A percentile compares a stretch with the other conserved stretches of the same genome.
phyloP scores from a whole-genome alignment of 176 grass and related monocot species.

The Phoenix roebelenii region DNA sequence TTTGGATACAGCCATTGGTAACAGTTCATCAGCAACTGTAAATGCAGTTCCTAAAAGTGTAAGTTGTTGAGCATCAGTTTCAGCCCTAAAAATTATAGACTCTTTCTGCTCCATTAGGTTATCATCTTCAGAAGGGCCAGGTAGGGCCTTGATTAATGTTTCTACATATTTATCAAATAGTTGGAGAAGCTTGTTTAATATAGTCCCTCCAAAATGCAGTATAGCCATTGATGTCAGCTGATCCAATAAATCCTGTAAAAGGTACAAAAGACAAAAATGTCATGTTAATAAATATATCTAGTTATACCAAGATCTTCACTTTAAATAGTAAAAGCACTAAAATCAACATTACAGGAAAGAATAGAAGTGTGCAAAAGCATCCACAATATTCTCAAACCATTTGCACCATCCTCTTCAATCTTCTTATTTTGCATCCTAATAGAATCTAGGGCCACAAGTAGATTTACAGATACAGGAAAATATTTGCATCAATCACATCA shows the following conservation, averaged over 20 bases:
- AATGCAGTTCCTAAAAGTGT: conserved; percentile 64
- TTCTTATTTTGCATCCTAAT: too few relatives aligned
- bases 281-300: conserved; percentile 11
- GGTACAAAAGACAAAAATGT: not conserved
- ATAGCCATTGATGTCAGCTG: conserved; percentile 73
- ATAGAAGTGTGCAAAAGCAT: too few relatives aligned
- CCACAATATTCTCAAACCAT: too few relatives aligned
- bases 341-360: too few relatives aligned
- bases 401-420: too few relatives aligned
- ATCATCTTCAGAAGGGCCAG: conserved; percentile 81
- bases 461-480: too few relatives aligned
- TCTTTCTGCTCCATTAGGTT: conserved; percentile 58
- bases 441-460: too few relatives aligned
- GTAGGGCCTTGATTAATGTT: conserved; percentile 67
- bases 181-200: conserved; percentile 78
- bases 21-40: conserved; percentile 66
- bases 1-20: conserved; percentile 67
- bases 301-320: conserved; percentile 1
- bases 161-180: conserved; percentile 82
- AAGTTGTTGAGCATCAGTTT: conserved; percentile 80
- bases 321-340: too few relatives aligned
- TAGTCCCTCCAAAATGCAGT: conserved; percentile 76
- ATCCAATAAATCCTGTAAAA: conserved; percentile 81
- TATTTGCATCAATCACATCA: too few relatives aligned
- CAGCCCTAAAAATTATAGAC: conserved; percentile 62